Evolutionary conservation across 208 protist genomes (phyloP).

Genomic region (Plasmodiophora brassicae): DNA sequence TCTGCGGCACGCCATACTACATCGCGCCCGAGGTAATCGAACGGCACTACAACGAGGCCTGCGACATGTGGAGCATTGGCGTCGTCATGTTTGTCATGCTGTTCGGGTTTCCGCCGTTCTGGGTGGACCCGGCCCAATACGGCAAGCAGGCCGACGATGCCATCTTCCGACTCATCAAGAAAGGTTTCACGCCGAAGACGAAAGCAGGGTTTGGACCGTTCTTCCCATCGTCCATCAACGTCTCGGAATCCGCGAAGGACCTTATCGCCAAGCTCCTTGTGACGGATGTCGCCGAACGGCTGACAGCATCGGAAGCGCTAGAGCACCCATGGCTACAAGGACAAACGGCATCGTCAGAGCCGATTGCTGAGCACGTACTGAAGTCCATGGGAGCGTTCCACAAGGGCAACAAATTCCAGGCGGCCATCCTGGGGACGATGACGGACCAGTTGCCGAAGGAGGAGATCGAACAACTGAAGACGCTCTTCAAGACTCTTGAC

Average conservation of each 20-base stretch:
- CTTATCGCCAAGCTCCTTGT: conserved; percentile 3
- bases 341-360: not conserved
- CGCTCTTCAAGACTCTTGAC: not conserved
- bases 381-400: not conserved
- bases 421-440: not conserved
- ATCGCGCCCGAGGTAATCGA: conserved; percentile 42
- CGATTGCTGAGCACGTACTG: not conserved
- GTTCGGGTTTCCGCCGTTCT: conserved; percentile 54
- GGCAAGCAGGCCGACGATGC: not conserved
- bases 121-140: conserved; percentile 20
- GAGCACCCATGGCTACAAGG: conserved; percentile 9
- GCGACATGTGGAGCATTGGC: conserved; percentile 50
- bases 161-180: conserved; percentile 23
- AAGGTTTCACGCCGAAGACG: conserved; percentile 8
- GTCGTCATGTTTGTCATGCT: conserved; percentile 53
- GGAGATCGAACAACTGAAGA: not conserved
- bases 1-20: conserved; percentile 27
- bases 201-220: not conserved
- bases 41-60: conserved; percentile 34
- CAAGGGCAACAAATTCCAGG: conserved; percentile 10
- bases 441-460: not conserved
- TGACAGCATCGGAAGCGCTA: not conserved
- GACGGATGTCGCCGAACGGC: not conserved
- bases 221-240: conserved; percentile 14
- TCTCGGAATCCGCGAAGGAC: conserved; percentile 19